Conservation (phyloP, 345 rosid species). For the Kernera saxatilis region DNA sequence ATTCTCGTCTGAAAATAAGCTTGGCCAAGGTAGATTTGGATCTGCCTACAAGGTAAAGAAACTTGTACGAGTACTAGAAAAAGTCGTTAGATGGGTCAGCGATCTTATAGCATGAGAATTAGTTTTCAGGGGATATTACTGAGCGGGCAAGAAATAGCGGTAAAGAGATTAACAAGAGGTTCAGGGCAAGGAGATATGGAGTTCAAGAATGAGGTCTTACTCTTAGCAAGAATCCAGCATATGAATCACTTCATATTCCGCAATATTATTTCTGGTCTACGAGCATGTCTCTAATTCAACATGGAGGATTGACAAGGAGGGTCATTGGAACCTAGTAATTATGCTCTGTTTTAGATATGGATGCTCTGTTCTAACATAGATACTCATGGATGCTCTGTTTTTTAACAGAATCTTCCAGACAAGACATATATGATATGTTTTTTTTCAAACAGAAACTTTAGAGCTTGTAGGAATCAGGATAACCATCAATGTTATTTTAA, state of each 20-base stretch:
- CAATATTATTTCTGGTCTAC: too few relatives aligned
- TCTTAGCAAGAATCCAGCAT: slow-evolving; percentile 48
- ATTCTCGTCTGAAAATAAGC: slow-evolving; percentile 26
- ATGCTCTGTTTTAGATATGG: background rate
- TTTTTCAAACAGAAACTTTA: too few relatives aligned
- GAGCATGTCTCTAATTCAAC: too few relatives aligned
- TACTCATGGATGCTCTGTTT: background rate
- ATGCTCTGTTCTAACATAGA: background rate
- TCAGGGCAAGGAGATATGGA: slow-evolving; percentile 38
- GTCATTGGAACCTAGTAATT: slow-evolving; percentile 34
- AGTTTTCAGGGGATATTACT: slow-evolving; percentile 31
- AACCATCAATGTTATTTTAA: background rate
- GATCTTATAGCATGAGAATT: background rate
- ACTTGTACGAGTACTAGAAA: background rate
- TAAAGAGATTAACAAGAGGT: slow-evolving; percentile 31
- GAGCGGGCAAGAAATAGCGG: slow-evolving; percentile 35
- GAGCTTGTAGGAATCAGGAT: background rate
- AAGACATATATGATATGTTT: background rate
- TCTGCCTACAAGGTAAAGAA: slow-evolving; percentile 34
- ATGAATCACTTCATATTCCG: too few relatives aligned
- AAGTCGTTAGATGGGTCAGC: too few relatives aligned
- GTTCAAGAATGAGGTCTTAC: slow-evolving; percentile 38
- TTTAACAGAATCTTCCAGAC: background rate
- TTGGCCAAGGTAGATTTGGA: slow-evolving; percentile 43
- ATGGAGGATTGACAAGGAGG: slow-evolving; percentile 19